Base-by-base conservation (phyloP, 225 moss, liverwort and hornwort species). In the Climacium dendroides region DNA sequence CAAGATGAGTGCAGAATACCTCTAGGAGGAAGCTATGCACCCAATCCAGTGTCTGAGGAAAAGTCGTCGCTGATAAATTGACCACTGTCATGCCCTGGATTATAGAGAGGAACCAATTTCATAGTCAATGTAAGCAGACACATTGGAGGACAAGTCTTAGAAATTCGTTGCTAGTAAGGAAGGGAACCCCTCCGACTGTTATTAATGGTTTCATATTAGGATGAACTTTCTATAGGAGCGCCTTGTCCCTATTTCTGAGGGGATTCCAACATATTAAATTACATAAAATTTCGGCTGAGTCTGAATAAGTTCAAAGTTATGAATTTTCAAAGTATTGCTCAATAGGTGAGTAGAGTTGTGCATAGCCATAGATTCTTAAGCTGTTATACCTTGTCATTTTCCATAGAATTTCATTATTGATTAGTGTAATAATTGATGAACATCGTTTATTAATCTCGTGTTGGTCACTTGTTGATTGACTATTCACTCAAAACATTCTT, bases 1-100 rank as follows among this genome's bases (percentile, higher is more conserved):
- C n/a, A 71, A 83, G 28, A 13, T 62, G 23, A 72, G 75, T 79
- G 77, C 47, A 65, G 81, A 67, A 41, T 88, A 96, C 98, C 95
- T 97, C 91, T 65, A 99, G 87, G 86, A 99, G 96, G 79, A 96
- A 99, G 88, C 94, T 94, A 88, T 99, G 99, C 90, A 99, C 67
- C 96, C 95, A 96, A 90, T 99, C 99, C 16, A 99, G 90, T 72
- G 96, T 96, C 91, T 97, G 96, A 80, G 99, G 96, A 89, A 99
- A 99, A 50, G 95, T 94, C 26, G 96, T 99, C 24, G 97, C 99
- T 43, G 97, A 97, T 78, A 99, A 91, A 79, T 96, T 92, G 64
- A 99, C 95, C 90, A 97, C 96, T 75, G 95, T 96, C 93, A 99
- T 91, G 52, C 99, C 99, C 97, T 99, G 91, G 29, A 89, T 50